Conservation (phyloP, 306 rosid species). For the Prosopis cineraria region DNA sequence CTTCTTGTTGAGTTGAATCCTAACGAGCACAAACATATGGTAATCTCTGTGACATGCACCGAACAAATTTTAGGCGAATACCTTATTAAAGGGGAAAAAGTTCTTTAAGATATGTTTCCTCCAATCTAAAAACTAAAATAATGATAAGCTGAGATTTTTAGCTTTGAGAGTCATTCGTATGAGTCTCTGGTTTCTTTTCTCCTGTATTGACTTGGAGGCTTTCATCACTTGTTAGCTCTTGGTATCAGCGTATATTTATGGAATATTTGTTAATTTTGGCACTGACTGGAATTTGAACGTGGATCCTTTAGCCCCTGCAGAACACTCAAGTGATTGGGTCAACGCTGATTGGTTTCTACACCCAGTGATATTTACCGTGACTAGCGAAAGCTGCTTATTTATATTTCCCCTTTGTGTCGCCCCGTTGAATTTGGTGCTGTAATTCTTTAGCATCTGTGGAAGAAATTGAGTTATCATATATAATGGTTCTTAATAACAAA, state of each 20-base stretch:
- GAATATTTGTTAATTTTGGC: not conserved
- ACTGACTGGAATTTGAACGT: not conserved
- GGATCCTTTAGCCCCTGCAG: not conserved
- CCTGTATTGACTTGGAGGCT: not conserved
- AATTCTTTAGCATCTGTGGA: slow-evolving; percentile 1
- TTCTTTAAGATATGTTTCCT: not conserved
- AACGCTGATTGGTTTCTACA: not conserved
- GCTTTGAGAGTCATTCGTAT: not conserved
- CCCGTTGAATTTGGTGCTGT: slow-evolving; percentile 4
- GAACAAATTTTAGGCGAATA: not conserved
- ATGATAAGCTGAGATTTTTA: not conserved
- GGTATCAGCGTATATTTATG: not conserved
- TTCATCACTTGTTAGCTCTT: slow-evolving; percentile 3
- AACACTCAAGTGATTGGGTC: not conserved
- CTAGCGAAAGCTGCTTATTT: not conserved
- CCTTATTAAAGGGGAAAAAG: not conserved
- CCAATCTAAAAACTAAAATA: not conserved
- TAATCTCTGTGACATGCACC: not conserved
- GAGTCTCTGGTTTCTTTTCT: not conserved
- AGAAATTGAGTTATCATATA: not conserved
- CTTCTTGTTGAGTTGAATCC: not conserved
- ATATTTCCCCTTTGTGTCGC: not conserved
- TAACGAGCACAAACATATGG: not conserved
- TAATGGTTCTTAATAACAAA: slow-evolving; percentile 8
- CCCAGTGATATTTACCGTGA: not conserved